phyloP scores from a whole-genome alignment of 768 basidiomycete genomes.

The Saitozyma sp. region DNA sequence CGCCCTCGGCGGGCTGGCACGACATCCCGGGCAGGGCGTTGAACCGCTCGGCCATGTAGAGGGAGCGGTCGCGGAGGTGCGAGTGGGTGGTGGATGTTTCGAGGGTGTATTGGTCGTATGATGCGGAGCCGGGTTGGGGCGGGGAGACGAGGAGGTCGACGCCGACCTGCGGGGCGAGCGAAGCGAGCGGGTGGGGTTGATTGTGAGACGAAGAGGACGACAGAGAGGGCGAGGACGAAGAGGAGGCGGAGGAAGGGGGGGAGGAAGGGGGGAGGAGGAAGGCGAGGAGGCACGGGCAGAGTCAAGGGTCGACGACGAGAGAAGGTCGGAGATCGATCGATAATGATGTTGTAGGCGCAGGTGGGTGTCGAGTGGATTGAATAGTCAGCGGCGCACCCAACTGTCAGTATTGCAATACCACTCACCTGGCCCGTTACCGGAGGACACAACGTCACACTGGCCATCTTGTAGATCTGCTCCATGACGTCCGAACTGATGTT shows the following conservation, averaged over 20 bases:
- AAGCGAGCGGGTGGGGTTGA: background rate
- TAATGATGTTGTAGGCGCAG: no score
- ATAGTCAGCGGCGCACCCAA: background rate
- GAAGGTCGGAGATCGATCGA: no score
- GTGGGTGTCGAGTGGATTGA: no score
- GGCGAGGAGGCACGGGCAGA: background rate
- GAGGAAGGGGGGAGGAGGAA: background rate
- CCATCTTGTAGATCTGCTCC: constrained; percentile 95
- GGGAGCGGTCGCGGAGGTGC: constrained; percentile 52
- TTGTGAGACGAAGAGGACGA: background rate
- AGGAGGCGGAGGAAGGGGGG: background rate
- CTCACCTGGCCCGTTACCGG: constrained; percentile 67
- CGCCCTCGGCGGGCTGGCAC: constrained; percentile 68
- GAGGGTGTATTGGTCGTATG: constrained; percentile 74
- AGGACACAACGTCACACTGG: constrained; percentile 83
- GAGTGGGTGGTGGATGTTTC: constrained; percentile 80
- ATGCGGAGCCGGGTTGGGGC: constrained; percentile 71
- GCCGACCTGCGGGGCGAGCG: constrained; percentile 65
- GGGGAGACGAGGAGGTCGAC: constrained; percentile 93
- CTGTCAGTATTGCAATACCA: background rate
- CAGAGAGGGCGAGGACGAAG: background rate
- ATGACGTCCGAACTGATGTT: constrained; percentile 76
- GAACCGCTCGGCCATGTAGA: constrained; percentile 71
- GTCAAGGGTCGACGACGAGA: background rate
- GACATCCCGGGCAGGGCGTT: constrained; percentile 81